Evolutionary conservation across 345 rosid species (phyloP).

Genomic region (Moricandia arvensis): DNA sequence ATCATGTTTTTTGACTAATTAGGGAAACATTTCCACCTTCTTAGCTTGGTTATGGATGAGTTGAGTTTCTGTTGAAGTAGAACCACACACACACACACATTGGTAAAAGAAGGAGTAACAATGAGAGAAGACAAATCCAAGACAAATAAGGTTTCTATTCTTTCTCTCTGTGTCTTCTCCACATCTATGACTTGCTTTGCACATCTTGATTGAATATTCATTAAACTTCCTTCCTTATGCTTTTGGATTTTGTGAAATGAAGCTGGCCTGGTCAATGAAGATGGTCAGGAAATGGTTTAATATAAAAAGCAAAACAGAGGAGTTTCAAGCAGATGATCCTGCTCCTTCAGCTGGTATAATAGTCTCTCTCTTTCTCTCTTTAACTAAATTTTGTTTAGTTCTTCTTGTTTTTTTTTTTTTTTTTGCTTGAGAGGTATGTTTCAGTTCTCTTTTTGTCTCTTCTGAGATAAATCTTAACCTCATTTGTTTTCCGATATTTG

Average conservation of each 20-base stretch:
- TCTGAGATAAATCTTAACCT: conserved; percentile 5
- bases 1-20: background rate
- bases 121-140: conserved; percentile 84
- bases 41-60: conserved; percentile 14
- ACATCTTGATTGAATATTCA: conserved; percentile 13
- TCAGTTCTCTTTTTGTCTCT: conserved; percentile 20
- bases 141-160: conserved; percentile 71
- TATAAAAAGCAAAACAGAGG: conserved; percentile 86
- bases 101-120: conserved; percentile 39
- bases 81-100: conserved; percentile 21
- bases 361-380: background rate
- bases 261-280: conserved; percentile 96
- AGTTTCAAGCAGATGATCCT: conserved; percentile 75
- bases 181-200: background rate
- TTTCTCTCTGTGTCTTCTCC: background rate
- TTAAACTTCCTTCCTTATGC: background rate
- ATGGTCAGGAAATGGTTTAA: conserved; percentile 92
- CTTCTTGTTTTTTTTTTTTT: conserved; percentile 30
- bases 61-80: conserved; percentile 14
- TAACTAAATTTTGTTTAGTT: conserved; percentile 23
- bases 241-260: conserved; percentile 31
- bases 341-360: conserved; percentile 43
- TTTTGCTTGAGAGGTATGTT: conserved; percentile 6
- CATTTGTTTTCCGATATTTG: background rate
- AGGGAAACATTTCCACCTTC: background rate